Evolutionary conservation across 805 yeast genomes (phyloP), one percentile per base, ranked within the genome.

Genomic region (Yarrowia deformans): DNA sequence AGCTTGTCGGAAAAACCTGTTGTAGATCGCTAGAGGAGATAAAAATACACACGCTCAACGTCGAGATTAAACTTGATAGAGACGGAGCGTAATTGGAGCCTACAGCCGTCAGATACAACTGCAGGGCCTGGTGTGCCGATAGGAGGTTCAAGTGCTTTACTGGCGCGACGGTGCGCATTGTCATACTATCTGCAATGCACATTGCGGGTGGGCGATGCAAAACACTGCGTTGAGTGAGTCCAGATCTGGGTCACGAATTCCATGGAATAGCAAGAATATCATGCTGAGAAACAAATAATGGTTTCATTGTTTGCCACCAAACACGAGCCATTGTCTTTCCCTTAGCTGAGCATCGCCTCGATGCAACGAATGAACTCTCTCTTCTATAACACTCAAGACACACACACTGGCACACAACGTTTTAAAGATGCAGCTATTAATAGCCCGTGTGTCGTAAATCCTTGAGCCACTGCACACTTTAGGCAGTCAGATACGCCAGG

Each of bases 391-490:
- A 18, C 43, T 10, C 43, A 23, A 23, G n/a, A 23, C 29, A 23
- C 29, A 23, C 29, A 23, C 29, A 23, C 29, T 23, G 3, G 29
- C 29, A 23, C 29, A 40, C n/a, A 10, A 19, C 46, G 23, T n/a
- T 19, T 52, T 37, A 34, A 35, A 54, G 34, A 54, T 54, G 60
- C 60, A 54, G 45, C 45, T 54, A 54, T 54, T 39, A 19, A 37
- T 54, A 54, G 60, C 60, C 19, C 35, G 45, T 54, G 60, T 54
- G 60, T 54, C 60, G 60, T 54, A 54, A 39, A 54, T 54, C 60
- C 60, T 54, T 39, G 60, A 54, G 60, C 60, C 60, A 54, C 60
- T 54, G 60, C 60, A 54, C 45, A 54, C 45, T 54, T 54, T 54
- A 54, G 60, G 60, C 60, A 37, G 60, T 54, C 60, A 39, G 60